Percentiles rank a stretch among this genome's conserved stretches.
phyloP scores from a whole-genome alignment of 495 filamentous ascomycete genomes.

The Xylaria nigripes region DNA sequence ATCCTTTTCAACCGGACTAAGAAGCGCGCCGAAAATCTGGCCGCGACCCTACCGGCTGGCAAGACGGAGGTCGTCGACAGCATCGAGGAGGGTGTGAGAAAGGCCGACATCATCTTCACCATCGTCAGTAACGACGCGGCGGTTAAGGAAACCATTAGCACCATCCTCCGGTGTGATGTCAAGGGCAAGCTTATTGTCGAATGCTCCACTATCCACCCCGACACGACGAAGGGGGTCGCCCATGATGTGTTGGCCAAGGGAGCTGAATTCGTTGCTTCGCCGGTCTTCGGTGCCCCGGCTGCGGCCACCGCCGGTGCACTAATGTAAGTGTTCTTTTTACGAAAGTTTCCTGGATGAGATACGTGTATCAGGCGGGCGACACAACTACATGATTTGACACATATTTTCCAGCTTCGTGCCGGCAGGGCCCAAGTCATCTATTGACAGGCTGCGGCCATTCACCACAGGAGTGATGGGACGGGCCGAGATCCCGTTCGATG shows the following conservation, averaged over 20 bases:
- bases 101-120: constrained; percentile 72
- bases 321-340: constrained; percentile 16
- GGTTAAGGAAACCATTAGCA: constrained; percentile 50
- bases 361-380: background rate
- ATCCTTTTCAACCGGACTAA: constrained; percentile 74
- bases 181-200: constrained; percentile 71
- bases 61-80: constrained; percentile 54
- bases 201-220: constrained; percentile 81
- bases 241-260: constrained; percentile 47
- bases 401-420: constrained; percentile 52
- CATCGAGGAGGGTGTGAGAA: constrained; percentile 56
- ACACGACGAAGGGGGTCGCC: constrained; percentile 61
- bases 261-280: constrained; percentile 68
- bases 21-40: constrained; percentile 49
- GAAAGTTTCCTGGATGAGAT: background rate
- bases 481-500: constrained; percentile 61
- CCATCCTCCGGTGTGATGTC: constrained; percentile 46
- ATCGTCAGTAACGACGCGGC: constrained; percentile 75
- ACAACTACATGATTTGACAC: constrained; percentile 3
- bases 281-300: constrained; percentile 75
- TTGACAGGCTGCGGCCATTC: constrained; percentile 62
- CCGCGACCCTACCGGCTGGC: constrained; percentile 42
- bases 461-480: constrained; percentile 70
- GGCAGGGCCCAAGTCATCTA: constrained; percentile 53
- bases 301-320: constrained; percentile 70